Conservation (phyloP, 2,329 filamentous ascomycete genomes). For the Tolypocladium pustulatum region DNA sequence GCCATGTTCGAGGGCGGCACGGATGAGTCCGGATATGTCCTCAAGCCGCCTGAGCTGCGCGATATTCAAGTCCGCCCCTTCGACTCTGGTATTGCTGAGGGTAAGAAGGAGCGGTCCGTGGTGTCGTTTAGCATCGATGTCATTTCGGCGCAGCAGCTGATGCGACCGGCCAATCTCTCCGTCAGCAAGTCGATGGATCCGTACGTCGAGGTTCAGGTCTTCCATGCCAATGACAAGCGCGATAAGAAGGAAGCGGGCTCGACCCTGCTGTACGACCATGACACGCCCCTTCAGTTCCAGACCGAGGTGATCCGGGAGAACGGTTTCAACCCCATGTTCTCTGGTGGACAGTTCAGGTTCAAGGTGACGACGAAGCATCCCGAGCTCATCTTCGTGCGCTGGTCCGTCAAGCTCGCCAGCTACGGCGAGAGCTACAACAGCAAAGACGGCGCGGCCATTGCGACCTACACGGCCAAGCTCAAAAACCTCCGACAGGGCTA, state of each 20-base stretch:
- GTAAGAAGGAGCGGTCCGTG: conserved; percentile 68
- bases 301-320: conserved; percentile 79
- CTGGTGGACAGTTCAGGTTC: conserved; percentile 64
- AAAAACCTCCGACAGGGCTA: conserved; percentile 84
- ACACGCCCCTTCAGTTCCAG: conserved; percentile 62
- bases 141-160: conserved; percentile 90
- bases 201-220: conserved; percentile 90
- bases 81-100: conserved; percentile 38
- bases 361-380: conserved; percentile 88
- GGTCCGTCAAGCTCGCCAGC: conserved; percentile 78
- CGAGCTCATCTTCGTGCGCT: conserved; percentile 85
- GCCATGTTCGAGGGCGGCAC: conserved; percentile 92
- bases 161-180: conserved; percentile 66
- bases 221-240: conserved; percentile 84
- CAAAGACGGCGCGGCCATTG: conserved; percentile 53
- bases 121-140: conserved; percentile 80
- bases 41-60: conserved; percentile 82
- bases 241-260: conserved; percentile 72
- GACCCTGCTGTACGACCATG: conserved; percentile 31
- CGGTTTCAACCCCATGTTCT: conserved; percentile 83
- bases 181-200: conserved; percentile 71
- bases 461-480: conserved; percentile 88
- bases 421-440: conserved; percentile 59
- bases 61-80: conserved; percentile 50
- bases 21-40: conserved; percentile 82